Base-by-base conservation (phyloP, 2,329 filamentous ascomycete genomes). In the Macrophomina pseudophaseolina region DNA sequence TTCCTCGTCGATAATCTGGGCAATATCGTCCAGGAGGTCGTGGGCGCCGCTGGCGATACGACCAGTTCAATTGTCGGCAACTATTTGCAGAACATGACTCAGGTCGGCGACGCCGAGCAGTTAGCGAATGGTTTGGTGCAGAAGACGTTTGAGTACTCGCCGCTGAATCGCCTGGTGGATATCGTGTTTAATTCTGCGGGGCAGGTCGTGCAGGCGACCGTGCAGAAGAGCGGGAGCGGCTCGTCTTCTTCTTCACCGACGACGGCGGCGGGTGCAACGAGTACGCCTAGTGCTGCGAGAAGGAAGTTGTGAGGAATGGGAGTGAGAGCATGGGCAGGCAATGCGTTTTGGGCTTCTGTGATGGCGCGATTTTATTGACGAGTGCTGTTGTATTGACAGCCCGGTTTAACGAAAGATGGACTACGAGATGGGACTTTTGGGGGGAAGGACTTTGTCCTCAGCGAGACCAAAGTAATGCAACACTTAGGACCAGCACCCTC, bases 1-100 rank as follows among this genome's bases (percentile, higher is more conserved):
- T 87, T 87, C 78, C 68, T 87, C 46, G 80, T 89, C 68, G 86
- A 88, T 72, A 88, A 88, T 70, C 79, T 88, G 2, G 87, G 87
- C 42, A 88, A 88, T 70, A 88, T 89, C 68, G 85, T 89, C 1
- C 86, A 88, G 71, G 83, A 88, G 70, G 85, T 87, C 0, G 80
- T 79, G 0, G 83, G 82, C 28, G 77, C 75, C 1, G 84, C 80
- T 0, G 81, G 80, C 3, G 76, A 76, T 35, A 72, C 80, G 2
- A 75, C 86, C 0, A 83, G 80, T 66, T 79, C 77, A 23, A 87
- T 89, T 67, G 85, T 88, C 6, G 87, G 87, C 60, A 85, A 87
- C 71, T 89, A 82, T 73, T 72, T 82, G 71, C 78, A 79, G 66
- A 88, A 88, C 75, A 88, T 89, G 86, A 88, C 86, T 5, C 78